Percentiles rank a stretch among this genome's conserved stretches.
Evolutionary conservation across 73 alveolate species (phyloP).

Genomic region (Paramecium octaurelia): DNA sequence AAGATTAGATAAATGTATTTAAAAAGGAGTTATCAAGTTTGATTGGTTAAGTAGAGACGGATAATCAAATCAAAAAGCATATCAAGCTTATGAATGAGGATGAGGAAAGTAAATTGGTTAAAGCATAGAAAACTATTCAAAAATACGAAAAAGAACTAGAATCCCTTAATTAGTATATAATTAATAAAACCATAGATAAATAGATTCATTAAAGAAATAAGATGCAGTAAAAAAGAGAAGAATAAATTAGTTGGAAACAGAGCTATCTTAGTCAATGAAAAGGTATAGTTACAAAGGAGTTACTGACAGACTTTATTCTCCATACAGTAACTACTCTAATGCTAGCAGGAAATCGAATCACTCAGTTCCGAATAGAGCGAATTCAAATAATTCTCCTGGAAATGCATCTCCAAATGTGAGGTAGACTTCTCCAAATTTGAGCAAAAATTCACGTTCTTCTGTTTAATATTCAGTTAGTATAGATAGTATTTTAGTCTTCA

Average conservation of each 20-base stretch:
- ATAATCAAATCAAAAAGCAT: neutral
- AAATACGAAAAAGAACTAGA: slow-evolving; percentile 15
- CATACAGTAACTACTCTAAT: slow-evolving; percentile 41
- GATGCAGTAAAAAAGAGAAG: neutral
- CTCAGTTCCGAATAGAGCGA: slow-evolving; percentile 6
- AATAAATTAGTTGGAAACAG: neutral
- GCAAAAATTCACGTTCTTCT: neutral
- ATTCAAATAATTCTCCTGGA: neutral
- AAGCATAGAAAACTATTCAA: neutral
- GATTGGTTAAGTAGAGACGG: neutral
- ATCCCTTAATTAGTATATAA: neutral
- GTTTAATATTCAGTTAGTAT: neutral
- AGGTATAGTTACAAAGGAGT: slow-evolving; percentile 16
- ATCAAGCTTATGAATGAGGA: neutral
- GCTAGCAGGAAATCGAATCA: neutral
- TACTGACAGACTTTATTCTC: slow-evolving; percentile 36
- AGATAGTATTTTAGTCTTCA: neutral
- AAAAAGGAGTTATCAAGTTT: neutral
- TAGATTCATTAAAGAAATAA: neutral
- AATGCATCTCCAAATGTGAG: slow-evolving; percentile 36
- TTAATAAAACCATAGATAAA: neutral
- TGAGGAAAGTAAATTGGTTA: neutral
- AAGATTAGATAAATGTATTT: slow-evolving; percentile 29
- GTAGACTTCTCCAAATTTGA: neutral
- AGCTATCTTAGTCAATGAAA: slow-evolving; percentile 1